Evolutionary conservation across 768 basidiomycete species (phyloP).

Genomic region (Suillus subalutaceus): DNA sequence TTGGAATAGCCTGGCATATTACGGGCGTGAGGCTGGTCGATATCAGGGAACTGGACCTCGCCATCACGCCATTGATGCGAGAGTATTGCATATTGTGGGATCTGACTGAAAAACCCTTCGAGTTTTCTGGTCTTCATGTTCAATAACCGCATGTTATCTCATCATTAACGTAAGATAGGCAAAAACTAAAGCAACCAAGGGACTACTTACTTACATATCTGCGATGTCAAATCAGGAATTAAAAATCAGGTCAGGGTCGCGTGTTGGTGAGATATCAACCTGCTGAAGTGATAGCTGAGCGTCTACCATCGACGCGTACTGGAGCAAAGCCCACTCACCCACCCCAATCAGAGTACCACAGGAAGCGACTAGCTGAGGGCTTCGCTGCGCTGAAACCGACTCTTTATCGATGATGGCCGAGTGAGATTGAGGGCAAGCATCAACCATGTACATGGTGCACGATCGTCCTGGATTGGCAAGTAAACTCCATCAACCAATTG

Average conservation of each 20-base stretch:
- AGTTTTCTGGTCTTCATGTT: conserved; percentile 20
- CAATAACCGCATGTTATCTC: conserved; percentile 16
- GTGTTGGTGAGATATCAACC: background rate
- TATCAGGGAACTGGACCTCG: background rate
- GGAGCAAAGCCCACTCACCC: background rate
- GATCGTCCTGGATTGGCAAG: background rate
- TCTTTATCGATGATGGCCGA: background rate
- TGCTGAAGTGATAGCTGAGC: background rate
- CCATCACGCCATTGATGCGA: background rate
- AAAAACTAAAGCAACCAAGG: background rate
- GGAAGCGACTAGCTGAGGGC: background rate
- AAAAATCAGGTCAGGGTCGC: background rate
- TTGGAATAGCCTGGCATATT: conserved; percentile 14
- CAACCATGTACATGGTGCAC: background rate
- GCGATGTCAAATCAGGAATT: background rate
- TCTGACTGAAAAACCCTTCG: background rate
- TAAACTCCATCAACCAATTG: background rate
- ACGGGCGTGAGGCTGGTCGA: background rate
- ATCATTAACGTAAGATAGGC: conserved; percentile 27
- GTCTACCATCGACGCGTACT: background rate
- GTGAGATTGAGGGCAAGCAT: background rate
- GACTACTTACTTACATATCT: background rate
- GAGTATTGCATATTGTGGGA: conserved; percentile 1
- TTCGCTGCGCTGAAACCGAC: background rate
- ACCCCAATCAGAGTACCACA: background rate